phyloP scores from a whole-genome alignment of 768 basidiomycete genomes.

The Phylloporus arenicola region DNA sequence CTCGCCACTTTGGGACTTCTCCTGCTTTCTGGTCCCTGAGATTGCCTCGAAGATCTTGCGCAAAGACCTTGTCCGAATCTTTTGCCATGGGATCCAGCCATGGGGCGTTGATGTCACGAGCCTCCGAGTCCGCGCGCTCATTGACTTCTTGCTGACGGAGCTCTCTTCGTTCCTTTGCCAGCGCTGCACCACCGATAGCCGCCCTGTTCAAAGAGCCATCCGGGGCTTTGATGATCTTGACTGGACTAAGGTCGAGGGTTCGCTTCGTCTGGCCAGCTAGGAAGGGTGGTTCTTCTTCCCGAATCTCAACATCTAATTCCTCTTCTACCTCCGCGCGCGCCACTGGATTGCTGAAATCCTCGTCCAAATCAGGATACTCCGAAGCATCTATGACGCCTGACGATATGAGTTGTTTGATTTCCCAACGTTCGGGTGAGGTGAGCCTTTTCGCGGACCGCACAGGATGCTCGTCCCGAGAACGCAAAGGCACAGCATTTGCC shows the following conservation, averaged over 20 bases:
- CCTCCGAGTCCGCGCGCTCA: conserved; percentile 89
- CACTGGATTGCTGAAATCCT: conserved; percentile 72
- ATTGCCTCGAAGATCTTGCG: conserved; percentile 84
- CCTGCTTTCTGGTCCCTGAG: conserved; percentile 77
- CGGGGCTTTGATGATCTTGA: conserved; percentile 97
- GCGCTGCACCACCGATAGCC: conserved; percentile 88
- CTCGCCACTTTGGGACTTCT: conserved; percentile 87
- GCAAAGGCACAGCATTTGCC: conserved; percentile 81
- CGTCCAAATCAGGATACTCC: conserved; percentile 91
- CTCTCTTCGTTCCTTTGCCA: conserved; percentile 94
- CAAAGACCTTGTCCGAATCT: conserved; percentile 80
- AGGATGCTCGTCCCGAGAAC: conserved; percentile 43
- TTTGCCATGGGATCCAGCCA: conserved; percentile 99
- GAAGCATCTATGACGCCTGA: conserved; percentile 89
- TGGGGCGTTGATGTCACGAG: conserved; percentile 90
- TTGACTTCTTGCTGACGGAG: conserved; percentile 91
- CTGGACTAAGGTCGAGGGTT: conserved; percentile 91
- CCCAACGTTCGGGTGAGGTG: conserved; percentile 97
- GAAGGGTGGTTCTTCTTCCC: conserved; percentile 96
- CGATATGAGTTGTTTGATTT: conserved; percentile 97
- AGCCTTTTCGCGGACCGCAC: conserved; percentile 81
- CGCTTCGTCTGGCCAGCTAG: conserved; percentile 93
- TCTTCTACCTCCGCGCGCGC: conserved; percentile 88
- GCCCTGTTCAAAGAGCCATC: conserved; percentile 96
- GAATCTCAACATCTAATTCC: conserved; percentile 94